Evolutionary conservation across 345 rosid genomes (phyloP), one percentile per base, ranked within the genome.

Genomic region (Acer yangbiense): DNA sequence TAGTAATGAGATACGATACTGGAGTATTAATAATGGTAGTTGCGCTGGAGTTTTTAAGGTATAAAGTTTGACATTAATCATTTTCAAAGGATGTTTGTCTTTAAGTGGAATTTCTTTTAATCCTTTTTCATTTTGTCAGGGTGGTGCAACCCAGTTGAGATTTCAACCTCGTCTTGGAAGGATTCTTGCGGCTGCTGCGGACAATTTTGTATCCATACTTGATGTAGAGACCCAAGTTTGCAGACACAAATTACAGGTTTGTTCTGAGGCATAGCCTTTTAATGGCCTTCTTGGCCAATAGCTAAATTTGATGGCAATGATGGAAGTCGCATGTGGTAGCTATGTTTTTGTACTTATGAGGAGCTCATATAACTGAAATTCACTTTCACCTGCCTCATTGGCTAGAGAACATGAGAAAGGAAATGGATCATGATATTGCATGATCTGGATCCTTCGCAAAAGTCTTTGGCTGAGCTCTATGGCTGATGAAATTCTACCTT

Each of bases 11-110:
- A 87, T 86, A 75, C 91, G 96, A 44, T 92, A 84, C 74, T 92
- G 96, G 96, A 92, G 89, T 46, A 87, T 92, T 74, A 90, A 83
- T 79, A 90, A 88, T 74, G 96, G 92, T 23, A 81, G 85, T 75
- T 85, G 88, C 81, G 87, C 85, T 63, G 90, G 90, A 70, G 84
- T 88, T 80, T 66, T 81, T 64, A 92, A 87, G 91, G 96, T 89
- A 81, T 50, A 44, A 2, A 20, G 73, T 41, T 57, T 71, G 39
- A 7, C 63, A 27, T 32, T n/a, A 61, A 41, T 62, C 35, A 75
- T 75, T 20, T 50, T 57, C 18, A 7, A 69, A 25, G 9, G 57
- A 63, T 48, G 29, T 27, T 58, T n/a, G 5, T 18, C 17, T 29
- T 8, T 10, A 17, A 3, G 39, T 39, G 20, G 3, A 48, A 8